These are phyloP conservation scores for Friedmanniomyces simplex DNA, from an alignment of 495 filamentous ascomycete genomes.

Conservation along the genomic window DNA sequence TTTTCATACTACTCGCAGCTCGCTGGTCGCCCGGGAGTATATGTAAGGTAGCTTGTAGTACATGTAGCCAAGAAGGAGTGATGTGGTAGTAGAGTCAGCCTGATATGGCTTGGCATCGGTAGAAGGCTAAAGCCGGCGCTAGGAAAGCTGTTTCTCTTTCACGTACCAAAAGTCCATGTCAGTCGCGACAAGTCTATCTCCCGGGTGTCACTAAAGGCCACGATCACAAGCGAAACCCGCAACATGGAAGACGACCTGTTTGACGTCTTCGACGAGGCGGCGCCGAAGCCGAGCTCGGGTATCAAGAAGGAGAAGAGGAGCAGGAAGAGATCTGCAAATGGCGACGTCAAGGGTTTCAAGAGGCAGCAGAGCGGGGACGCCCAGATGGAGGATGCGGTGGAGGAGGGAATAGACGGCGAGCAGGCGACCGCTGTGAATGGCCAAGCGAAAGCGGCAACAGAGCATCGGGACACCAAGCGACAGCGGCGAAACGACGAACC, in stretches of 20 bases:
- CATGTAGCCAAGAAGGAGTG: too few relatives aligned
- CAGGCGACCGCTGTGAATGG: slow-evolving; percentile 28
- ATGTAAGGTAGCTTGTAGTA: too few relatives aligned
- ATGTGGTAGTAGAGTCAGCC: too few relatives aligned
- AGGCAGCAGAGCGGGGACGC: neutral
- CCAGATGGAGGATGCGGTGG: slow-evolving; percentile 29
- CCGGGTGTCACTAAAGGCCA: too few relatives aligned
- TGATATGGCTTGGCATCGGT: too few relatives aligned
- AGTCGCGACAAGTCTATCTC: too few relatives aligned
- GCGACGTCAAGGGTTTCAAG: slow-evolving; percentile 25
- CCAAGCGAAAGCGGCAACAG: slow-evolving; percentile 28
- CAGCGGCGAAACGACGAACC: slow-evolving; percentile 60
- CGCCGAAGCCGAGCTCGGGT: slow-evolving; percentile 1
- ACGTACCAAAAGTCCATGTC: too few relatives aligned
- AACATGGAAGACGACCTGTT: slow-evolving; percentile 29
- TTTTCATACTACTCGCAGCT: too few relatives aligned
- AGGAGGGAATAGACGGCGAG: slow-evolving; percentile 24
- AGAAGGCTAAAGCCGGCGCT: too few relatives aligned
- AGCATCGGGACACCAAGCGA: slow-evolving; percentile 56
- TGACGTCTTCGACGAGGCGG: slow-evolving; percentile 31
- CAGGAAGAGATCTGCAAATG: slow-evolving; percentile 59
- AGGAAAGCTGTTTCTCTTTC: too few relatives aligned
- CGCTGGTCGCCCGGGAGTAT: too few relatives aligned
- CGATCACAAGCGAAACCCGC: neutral
- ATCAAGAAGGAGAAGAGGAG: slow-evolving; percentile 29